Conservation (phyloP, 192 early-diverging fungal genomes). For the Backusella sp. region DNA sequence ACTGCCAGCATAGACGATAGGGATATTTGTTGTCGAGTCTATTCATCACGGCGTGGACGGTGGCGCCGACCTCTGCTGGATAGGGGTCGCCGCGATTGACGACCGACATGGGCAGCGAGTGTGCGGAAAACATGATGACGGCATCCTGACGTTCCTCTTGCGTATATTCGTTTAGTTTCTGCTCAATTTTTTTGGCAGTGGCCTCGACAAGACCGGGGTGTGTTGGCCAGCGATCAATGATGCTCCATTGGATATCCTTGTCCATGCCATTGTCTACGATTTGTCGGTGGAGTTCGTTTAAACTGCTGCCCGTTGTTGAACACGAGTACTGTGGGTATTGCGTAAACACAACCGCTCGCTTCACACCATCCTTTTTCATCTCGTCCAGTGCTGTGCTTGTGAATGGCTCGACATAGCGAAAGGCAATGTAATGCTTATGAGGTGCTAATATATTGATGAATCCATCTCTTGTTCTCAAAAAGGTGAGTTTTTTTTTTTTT, state of each 20-base stretch:
- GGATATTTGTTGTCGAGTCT: constrained; percentile 72
- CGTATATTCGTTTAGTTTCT: constrained; percentile 63
- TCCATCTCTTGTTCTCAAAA: background rate
- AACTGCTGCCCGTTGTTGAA: constrained; percentile 87
- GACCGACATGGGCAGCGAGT: constrained; percentile 91
- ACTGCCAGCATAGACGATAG: constrained; percentile 93
- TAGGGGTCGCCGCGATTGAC: constrained; percentile 93
- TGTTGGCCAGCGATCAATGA: constrained; percentile 95
- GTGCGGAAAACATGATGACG: constrained; percentile 91
- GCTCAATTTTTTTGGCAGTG: constrained; percentile 79
- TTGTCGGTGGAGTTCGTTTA: constrained; percentile 83
- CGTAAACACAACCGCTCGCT: constrained; percentile 85
- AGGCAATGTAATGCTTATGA: constrained; percentile 90
- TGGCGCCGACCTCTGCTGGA: constrained; percentile 82
- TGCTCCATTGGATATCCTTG: constrained; percentile 79
- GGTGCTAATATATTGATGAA: constrained; percentile 54
- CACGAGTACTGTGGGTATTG: constrained; percentile 98
- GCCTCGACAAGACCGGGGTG: constrained; percentile 83
- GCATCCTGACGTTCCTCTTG: constrained; percentile 64
- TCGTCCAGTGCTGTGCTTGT: constrained; percentile 69
- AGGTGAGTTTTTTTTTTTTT: background rate
- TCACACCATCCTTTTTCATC: constrained; percentile 82
- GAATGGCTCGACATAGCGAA: constrained; percentile 85
- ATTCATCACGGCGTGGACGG: constrained; percentile 79
- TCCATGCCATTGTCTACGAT: constrained; percentile 62